phyloP scores from a whole-genome alignment of 2,329 filamentous ascomycete genomes.

The Ambrosiella cleistominuta region DNA sequence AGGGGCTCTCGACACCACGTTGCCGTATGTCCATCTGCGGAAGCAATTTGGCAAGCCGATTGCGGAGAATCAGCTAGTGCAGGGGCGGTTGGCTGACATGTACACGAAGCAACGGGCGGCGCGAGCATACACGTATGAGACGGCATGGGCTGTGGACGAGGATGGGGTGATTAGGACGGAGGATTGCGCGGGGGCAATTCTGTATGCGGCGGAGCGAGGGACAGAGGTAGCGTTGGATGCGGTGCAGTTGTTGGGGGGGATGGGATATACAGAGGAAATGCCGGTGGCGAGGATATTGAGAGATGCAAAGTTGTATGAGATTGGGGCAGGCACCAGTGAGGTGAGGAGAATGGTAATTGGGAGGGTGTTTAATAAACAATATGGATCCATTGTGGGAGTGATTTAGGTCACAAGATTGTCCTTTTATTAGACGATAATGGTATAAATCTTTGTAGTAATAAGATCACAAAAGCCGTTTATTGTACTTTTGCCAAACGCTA shows the following conservation, averaged over 20 bases:
- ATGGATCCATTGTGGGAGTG: slow-evolving; percentile 16
- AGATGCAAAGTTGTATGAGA: slow-evolving; percentile 73
- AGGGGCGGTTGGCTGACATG: slow-evolving; percentile 91
- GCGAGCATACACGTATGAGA: slow-evolving; percentile 72
- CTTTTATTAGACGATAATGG: no score
- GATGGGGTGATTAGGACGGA: slow-evolving; percentile 57
- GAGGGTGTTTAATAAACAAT: slow-evolving; percentile 78
- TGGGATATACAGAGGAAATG: slow-evolving; percentile 93
- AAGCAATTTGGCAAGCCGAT: slow-evolving; percentile 79
- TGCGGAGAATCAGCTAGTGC: slow-evolving; percentile 81
- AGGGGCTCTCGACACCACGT: slow-evolving; percentile 58
- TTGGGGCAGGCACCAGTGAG: slow-evolving; percentile 90
- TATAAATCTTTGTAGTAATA: no score
- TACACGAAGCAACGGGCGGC: slow-evolving; percentile 81
- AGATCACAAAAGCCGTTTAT: no score
- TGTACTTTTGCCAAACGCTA: no score
- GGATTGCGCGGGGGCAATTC: slow-evolving; percentile 84
- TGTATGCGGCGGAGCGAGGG: slow-evolving; percentile 82
- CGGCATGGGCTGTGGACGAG: slow-evolving; percentile 66
- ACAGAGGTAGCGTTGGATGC: slow-evolving; percentile 76
- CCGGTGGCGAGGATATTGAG: slow-evolving; percentile 69
- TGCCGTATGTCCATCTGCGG: slow-evolving; percentile 78
- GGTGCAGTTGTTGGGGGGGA: slow-evolving; percentile 83
- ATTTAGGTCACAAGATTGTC: no score
- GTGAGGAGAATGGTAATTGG: slow-evolving; percentile 90